Conservation (phyloP, 305 asterid species). For the Lippia alba region DNA sequence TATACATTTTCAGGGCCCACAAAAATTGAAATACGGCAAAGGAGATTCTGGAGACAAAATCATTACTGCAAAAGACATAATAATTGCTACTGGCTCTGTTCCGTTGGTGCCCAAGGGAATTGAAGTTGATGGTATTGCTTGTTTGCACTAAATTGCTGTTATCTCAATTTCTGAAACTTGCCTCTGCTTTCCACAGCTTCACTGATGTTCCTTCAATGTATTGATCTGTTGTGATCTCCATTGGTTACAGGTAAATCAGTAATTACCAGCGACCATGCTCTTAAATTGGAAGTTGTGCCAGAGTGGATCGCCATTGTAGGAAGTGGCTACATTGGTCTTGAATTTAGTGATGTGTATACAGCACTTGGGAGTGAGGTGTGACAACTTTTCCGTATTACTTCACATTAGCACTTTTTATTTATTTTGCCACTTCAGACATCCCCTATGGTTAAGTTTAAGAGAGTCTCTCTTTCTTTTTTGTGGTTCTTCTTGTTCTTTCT, state of each 20-base stretch:
- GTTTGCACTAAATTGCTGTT: conserved; percentile 36
- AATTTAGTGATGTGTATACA: conserved; percentile 95
- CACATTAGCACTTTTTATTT: conserved; percentile 20
- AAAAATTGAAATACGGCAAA: conserved; percentile 83
- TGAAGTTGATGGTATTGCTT: conserved; percentile 89
- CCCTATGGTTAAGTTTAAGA: conserved; percentile 20
- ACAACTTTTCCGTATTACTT: conserved; percentile 23
- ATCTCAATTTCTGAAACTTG: conserved; percentile 28
- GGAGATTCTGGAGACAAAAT: conserved; percentile 64
- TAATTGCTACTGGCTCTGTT: conserved; percentile 92
- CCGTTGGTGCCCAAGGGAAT: conserved; percentile 96
- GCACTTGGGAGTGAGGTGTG: conserved; percentile 98
- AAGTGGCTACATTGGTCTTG: conserved; percentile 98
- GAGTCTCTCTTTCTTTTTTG: conserved; percentile 3
- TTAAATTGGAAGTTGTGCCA: conserved; percentile 87
- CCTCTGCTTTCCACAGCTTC: conserved; percentile 26
- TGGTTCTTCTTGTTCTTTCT: not conserved
- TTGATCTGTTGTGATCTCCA: conserved; percentile 17
- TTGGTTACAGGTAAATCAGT: conserved; percentile 82
- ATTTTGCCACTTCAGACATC: conserved; percentile 13
- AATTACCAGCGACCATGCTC: conserved; percentile 96
- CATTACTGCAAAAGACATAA: conserved; percentile 88
- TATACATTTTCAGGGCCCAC: conserved; percentile 76
- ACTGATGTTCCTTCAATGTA: conserved; percentile 15
- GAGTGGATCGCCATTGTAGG: conserved; percentile 97